Evolutionary conservation across 2,329 filamentous ascomycete species (phyloP).

Genomic region (Fusarium sp.): DNA sequence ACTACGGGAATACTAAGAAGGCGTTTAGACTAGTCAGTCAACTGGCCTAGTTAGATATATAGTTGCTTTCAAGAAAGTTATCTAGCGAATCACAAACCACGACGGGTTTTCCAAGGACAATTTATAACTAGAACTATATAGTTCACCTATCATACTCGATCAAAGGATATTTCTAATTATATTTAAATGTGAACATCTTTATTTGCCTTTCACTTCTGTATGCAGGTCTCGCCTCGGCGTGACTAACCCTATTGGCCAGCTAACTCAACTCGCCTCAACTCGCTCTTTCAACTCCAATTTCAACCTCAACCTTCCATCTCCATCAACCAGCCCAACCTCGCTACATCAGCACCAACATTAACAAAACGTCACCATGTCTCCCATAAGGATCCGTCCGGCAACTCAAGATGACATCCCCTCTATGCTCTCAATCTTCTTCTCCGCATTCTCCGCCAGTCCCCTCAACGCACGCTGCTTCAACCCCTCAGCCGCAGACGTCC

Average conservation of each 20-base stretch:
- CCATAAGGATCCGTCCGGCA: constrained; percentile 56
- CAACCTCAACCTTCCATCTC: constrained; percentile 1
- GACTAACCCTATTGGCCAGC: constrained; percentile 23
- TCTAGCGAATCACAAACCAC: constrained; percentile 20
- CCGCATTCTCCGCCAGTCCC: constrained; percentile 51
- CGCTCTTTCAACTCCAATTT: background rate
- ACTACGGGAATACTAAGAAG: constrained; percentile 18
- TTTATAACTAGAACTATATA: background rate
- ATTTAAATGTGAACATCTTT: background rate
- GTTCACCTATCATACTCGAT: too few species aligned
- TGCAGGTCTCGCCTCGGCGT: constrained; percentile 3
- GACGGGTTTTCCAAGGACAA: constrained; percentile 1
- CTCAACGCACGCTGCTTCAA: constrained; percentile 53
- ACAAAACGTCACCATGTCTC: constrained; percentile 24
- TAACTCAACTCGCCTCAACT: background rate
- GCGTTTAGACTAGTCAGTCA: constrained; percentile 12
- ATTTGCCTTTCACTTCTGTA: background rate
- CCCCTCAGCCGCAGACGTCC: constrained; percentile 45
- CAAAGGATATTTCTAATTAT: background rate
- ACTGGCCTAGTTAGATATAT: constrained; percentile 12
- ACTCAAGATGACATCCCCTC: constrained; percentile 51
- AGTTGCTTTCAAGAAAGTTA: background rate
- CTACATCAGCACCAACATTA: background rate
- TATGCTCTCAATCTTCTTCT: constrained; percentile 51
- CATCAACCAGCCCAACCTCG: background rate